Conservation (phyloP, 169 alveolate species). For the Ichthyophthirius multifiliis region DNA sequence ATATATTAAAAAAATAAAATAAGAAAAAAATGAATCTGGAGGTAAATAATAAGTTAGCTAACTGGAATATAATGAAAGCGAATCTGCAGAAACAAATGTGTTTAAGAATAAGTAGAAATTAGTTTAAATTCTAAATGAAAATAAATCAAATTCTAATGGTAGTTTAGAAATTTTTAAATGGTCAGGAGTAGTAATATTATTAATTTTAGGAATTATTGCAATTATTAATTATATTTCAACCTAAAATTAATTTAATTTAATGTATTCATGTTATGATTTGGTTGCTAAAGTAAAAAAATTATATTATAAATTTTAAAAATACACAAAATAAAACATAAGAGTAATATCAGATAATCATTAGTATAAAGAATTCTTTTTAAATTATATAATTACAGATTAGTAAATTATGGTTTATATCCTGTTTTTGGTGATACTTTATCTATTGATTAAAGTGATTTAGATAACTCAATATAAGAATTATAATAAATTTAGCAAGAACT, state of each 20-base stretch:
- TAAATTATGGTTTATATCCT: neutral
- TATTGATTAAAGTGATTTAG: neutral
- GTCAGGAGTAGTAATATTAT: slow-evolving; percentile 21
- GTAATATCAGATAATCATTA: neutral
- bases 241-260: neutral
- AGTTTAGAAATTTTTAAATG: slow-evolving; percentile 26
- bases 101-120: slow-evolving; percentile 9
- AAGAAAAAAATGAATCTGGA: neutral
- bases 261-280: slow-evolving; percentile 10
- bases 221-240: slow-evolving; percentile 21
- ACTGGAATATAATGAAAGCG: slow-evolving; percentile 8
- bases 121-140: slow-evolving; percentile 12
- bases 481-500: neutral
- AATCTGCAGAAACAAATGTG: slow-evolving; percentile 24
- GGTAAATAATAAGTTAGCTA: neutral
- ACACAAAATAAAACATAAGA: too few species aligned
- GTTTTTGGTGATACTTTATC: neutral
- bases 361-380: slow-evolving; percentile 6
- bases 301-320: neutral
- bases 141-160: neutral
- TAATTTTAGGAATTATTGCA: slow-evolving; percentile 20
- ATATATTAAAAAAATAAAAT: too few species aligned
- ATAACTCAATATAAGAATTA: neutral
- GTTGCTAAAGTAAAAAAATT: neutral
- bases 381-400: neutral